Evolutionary conservation across 306 rosid genomes (phyloP), one percentile per base, ranked within the genome.

Genomic region (Geum urbanum): DNA sequence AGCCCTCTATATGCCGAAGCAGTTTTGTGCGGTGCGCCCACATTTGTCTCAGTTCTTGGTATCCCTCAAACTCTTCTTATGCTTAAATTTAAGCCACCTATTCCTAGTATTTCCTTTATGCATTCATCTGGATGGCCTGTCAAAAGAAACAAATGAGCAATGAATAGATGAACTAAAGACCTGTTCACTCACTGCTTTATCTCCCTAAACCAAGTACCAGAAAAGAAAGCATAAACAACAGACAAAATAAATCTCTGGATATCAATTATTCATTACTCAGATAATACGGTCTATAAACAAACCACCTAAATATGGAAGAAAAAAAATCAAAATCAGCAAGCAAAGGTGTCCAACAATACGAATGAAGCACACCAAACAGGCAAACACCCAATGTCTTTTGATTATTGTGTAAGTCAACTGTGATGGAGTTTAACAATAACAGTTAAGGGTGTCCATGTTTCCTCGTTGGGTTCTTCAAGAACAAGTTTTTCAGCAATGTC

Each of bases 351-450:
- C 27, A 24, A 24, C 27, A 0, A 24, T 24, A 24, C 27, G 27
- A 24, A 24, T 24, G 27, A 24, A 24, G 27, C 27, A 24, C 27
- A 24, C 27, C 27, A 24, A 24, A 24, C 27, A 24, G 27, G 27
- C 27, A 32, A 32, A 32, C 37, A 32, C 37, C 37, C 4, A 2
- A 32, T 32, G 37, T 32, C 37, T 32, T 32, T 32, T 3, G 37
- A 32, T 32, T 32, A 2, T 32, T 32, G 37, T 32, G 96, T 95
- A 51, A 91, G 63, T 24, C 81, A 55, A 71, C 87, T 91, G 65
- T 95, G 88, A 81, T 95, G 97, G 66, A 96, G 92, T 76, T 91
- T 95, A 72, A 86, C 84, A 54, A 95, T 49, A 15, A 79, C 6
- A 55, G 95, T 78, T 11, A 87, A 52, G 1, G 91, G 91, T 7